These are phyloP conservation scores for Heteromeles arbutifolia DNA, from an alignment of 306 rosid genomes.

Conservation along the genomic window DNA sequence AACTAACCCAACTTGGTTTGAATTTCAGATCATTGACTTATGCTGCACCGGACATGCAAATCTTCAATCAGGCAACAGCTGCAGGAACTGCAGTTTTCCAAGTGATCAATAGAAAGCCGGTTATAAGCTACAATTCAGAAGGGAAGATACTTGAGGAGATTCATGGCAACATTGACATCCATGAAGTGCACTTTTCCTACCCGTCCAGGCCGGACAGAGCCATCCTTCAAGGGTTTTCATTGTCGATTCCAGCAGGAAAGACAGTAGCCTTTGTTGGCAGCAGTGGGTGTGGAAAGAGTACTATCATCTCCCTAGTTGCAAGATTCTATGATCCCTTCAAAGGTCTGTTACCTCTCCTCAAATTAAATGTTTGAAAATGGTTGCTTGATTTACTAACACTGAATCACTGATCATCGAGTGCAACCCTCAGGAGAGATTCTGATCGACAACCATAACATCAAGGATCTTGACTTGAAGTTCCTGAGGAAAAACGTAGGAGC, in stretches of 20 bases:
- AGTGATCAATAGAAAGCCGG: constrained; percentile 66
- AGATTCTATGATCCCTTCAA: constrained; percentile 71
- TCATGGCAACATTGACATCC: constrained; percentile 48
- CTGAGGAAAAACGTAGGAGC: constrained; percentile 62
- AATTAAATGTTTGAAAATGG: no score
- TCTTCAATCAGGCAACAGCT: constrained; percentile 83
- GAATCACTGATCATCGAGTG: no score
- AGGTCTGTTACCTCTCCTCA: constrained; percentile 20
- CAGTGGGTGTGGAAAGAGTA: constrained; percentile 97
- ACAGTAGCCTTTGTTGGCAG: constrained; percentile 76
- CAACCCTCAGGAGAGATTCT: constrained; percentile 50
- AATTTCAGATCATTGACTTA: constrained; percentile 63
- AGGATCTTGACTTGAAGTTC: constrained; percentile 67
- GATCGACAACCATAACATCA: constrained; percentile 55
- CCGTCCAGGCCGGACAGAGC: constrained; percentile 68
- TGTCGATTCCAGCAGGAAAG: constrained; percentile 74
- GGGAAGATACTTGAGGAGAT: constrained; percentile 35
- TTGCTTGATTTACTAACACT: no score
- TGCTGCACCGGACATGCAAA: constrained; percentile 89
- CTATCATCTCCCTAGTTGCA: constrained; percentile 63
- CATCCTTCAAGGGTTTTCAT: constrained; percentile 57
- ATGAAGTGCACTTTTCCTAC: constrained; percentile 54
- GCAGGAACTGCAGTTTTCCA: constrained; percentile 83
- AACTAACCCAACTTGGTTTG: not conserved
- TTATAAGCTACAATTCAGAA: constrained; percentile 36